These are phyloP conservation scores for Lolium multiflorum DNA, from an alignment of 176 grass and related monocot genomes.

Conservation along the genomic window DNA sequence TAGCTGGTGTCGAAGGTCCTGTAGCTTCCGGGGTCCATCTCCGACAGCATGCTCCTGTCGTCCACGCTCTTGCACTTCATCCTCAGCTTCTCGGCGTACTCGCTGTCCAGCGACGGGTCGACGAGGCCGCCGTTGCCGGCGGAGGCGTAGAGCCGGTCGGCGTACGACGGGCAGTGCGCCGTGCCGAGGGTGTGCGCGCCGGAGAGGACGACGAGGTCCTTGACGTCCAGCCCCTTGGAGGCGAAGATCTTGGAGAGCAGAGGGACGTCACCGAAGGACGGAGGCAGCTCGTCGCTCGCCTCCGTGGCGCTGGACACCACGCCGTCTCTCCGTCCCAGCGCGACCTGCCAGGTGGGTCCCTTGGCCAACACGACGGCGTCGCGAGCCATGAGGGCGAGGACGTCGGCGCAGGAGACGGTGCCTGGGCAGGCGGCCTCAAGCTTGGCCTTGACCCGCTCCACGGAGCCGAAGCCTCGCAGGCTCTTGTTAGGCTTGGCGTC, in stretches of 20 bases:
- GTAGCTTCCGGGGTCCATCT: conserved; percentile 24
- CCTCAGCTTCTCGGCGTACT: conserved; percentile 17
- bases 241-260: conserved; percentile 12
- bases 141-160: conserved; percentile 8
- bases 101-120: conserved; percentile 9
- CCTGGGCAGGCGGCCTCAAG: conserved; percentile 17
- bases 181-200: conserved; percentile 32
- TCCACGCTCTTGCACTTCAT: background rate
- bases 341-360: conserved; percentile 11
- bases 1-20: conserved; percentile 11
- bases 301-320: background rate
- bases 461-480: conserved; percentile 25
- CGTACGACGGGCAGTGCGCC: conserved; percentile 1
- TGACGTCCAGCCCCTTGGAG: conserved; percentile 14
- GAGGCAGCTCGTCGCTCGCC: conserved; percentile 16
- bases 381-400: conserved; percentile 13
- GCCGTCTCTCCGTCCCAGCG: background rate
- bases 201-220: conserved; percentile 10
- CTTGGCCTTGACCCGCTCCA: conserved; percentile 11
- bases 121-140: background rate
- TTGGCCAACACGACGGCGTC: conserved; percentile 19
- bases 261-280: conserved; percentile 4
- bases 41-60: background rate
- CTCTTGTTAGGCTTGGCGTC: conserved; percentile 18
- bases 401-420: conserved; percentile 28